These are phyloP conservation scores for Erodium maritimum DNA, from an alignment of 345 rosid species.

Conservation along the genomic window DNA sequence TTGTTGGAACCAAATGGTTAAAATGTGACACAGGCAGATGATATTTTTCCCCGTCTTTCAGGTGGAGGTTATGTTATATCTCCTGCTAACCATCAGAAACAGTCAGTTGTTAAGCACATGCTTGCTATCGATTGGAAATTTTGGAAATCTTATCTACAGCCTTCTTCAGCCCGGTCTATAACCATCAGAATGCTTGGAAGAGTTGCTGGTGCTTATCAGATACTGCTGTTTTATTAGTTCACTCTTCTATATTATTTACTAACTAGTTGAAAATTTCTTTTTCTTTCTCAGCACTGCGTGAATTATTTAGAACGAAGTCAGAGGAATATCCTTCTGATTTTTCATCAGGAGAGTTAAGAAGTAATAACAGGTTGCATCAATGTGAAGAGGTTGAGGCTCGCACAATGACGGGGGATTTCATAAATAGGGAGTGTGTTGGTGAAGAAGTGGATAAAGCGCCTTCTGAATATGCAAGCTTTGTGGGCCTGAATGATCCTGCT, in stretches of 20 bases:
- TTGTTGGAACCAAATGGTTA: background rate
- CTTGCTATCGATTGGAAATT: constrained; percentile 84
- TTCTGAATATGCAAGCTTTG: constrained; percentile 33
- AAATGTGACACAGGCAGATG: background rate
- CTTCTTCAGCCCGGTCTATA: constrained; percentile 50
- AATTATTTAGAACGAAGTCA: constrained; percentile 51
- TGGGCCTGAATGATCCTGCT: constrained; percentile 43
- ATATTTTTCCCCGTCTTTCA: constrained; percentile 16
- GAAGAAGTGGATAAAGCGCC: constrained; percentile 23
- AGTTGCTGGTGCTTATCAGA: constrained; percentile 42
- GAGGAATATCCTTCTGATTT: constrained; percentile 36
- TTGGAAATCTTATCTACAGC: constrained; percentile 57
- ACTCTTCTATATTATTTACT: background rate
- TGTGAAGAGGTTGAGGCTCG: constrained; percentile 17
- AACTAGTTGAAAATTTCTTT: background rate
- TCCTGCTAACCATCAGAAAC: constrained; percentile 57
- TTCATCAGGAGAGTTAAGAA: constrained; percentile 22
- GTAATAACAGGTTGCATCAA: constrained; percentile 20
- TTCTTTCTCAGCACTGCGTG: constrained; percentile 48
- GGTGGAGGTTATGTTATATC: constrained; percentile 92
- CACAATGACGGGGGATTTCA: constrained; percentile 7
- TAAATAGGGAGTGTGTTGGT: constrained; percentile 12
- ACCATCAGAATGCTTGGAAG: constrained; percentile 78
- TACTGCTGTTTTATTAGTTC: background rate
- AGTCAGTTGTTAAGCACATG: constrained; percentile 85